These are phyloP conservation scores for Pichia deserticola DNA, from an alignment of 805 yeast species.

Conservation along the genomic window DNA sequence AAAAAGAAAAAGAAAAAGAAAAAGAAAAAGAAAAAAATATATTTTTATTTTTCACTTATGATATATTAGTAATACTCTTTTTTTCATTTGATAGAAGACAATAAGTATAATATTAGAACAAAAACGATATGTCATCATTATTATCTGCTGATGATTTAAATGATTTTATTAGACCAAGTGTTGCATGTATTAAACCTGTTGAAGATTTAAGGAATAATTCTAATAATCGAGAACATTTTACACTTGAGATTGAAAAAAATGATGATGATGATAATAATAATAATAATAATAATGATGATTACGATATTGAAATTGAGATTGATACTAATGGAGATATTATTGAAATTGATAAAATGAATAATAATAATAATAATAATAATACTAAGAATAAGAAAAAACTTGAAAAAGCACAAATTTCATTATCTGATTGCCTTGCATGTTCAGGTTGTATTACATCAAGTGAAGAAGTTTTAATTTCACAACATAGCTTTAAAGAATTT, in stretches of 20 bases:
- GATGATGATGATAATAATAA: slow-evolving; percentile 33
- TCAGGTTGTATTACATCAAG: slow-evolving; percentile 96
- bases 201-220: slow-evolving; percentile 36
- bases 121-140: slow-evolving; percentile 64
- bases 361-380: too few species aligned
- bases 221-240: neutral
- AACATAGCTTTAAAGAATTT: slow-evolving; percentile 81
- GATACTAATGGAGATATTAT: slow-evolving; percentile 42
- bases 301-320: slow-evolving; percentile 17
- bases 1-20: neutral
- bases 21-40: too few species aligned
- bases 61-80: neutral
- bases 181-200: slow-evolving; percentile 84
- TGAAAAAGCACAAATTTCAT: slow-evolving; percentile 77
- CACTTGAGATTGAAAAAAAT: slow-evolving; percentile 38
- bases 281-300: slow-evolving; percentile 14
- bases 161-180: slow-evolving; percentile 90
- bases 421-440: slow-evolving; percentile 93
- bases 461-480: slow-evolving; percentile 87
- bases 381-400: slow-evolving; percentile 41
- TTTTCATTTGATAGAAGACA: neutral
- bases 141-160: slow-evolving; percentile 85
- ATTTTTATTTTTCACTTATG: neutral
- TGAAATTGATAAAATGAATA: slow-evolving; percentile 46
- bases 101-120: neutral